Percentiles rank a stretch among this genome's conserved stretches.
Evolutionary conservation across 768 basidiomycete species (phyloP).

Genomic region (Kwoniella sp.): DNA sequence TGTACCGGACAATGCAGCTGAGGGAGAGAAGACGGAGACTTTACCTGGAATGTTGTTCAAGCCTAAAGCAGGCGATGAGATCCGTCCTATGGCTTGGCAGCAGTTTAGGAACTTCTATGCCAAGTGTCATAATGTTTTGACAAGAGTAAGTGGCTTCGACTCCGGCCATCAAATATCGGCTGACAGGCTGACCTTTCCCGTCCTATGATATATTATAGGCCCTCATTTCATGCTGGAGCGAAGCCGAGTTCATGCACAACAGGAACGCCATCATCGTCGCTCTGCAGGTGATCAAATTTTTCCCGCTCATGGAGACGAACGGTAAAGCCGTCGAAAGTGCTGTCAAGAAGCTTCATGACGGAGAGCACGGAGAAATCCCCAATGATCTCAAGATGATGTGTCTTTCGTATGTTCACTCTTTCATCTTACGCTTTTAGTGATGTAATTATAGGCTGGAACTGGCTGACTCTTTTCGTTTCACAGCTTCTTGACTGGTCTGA

Average conservation of each 20-base stretch:
- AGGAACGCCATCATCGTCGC: slow-evolving; percentile 94
- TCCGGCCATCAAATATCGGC: too few species aligned
- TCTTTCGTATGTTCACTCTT: slow-evolving; percentile 19
- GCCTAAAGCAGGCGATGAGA: slow-evolving; percentile 59
- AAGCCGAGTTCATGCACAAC: slow-evolving; percentile 93
- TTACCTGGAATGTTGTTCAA: slow-evolving; percentile 68
- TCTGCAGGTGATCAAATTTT: slow-evolving; percentile 85
- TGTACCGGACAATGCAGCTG: slow-evolving; percentile 63
- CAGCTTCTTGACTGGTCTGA: slow-evolving; percentile 29
- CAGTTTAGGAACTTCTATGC: slow-evolving; percentile 70
- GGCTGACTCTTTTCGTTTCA: slow-evolving; percentile 4
- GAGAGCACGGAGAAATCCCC: slow-evolving; percentile 20
- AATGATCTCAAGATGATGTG: slow-evolving; percentile 31
- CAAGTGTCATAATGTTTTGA: slow-evolving; percentile 82
- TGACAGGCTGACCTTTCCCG: background rate
- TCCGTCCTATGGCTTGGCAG: slow-evolving; percentile 63
- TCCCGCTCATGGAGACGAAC: slow-evolving; percentile 70
- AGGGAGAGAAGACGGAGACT: slow-evolving; percentile 59
- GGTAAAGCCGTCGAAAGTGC: slow-evolving; percentile 39
- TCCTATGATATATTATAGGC: slow-evolving; percentile 56
- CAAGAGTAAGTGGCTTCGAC: slow-evolving; percentile 61
- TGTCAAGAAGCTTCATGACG: slow-evolving; percentile 29
- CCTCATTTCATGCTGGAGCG: slow-evolving; percentile 76
- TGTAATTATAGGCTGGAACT: background rate
- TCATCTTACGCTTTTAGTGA: background rate